phyloP scores from a whole-genome alignment of 768 basidiomycete species.

The Trametes cubensis region DNA sequence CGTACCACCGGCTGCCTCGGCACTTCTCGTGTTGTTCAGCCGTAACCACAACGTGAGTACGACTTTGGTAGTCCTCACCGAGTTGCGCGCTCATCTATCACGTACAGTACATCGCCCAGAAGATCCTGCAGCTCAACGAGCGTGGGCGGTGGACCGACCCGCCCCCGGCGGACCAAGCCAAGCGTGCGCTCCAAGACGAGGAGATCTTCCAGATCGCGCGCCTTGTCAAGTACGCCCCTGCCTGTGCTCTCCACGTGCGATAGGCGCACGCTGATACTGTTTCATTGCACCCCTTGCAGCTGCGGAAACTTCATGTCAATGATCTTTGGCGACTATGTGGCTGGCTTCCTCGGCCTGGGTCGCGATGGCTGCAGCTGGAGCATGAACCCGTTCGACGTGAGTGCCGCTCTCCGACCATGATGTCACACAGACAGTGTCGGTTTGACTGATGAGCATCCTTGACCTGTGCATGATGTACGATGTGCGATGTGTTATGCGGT shows the following conservation, averaged over 20 bases:
- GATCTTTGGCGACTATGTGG: slow-evolving; percentile 62
- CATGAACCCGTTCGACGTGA: slow-evolving; percentile 52
- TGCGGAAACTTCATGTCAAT: slow-evolving; percentile 58
- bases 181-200: slow-evolving; percentile 46
- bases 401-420: slow-evolving; percentile 1
- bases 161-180: slow-evolving; percentile 29
- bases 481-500: not conserved
- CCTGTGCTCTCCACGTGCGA: not conserved
- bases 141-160: slow-evolving; percentile 48
- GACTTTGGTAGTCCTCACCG: not conserved
- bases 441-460: not conserved
- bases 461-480: not conserved
- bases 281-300: slow-evolving; percentile 6
- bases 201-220: slow-evolving; percentile 60
- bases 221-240: slow-evolving; percentile 48
- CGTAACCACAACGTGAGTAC: slow-evolving; percentile 59
- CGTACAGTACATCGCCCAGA: slow-evolving; percentile 54
- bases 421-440: no score
- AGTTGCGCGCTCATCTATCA: not conserved
- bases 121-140: slow-evolving; percentile 59
- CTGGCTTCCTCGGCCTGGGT: slow-evolving; percentile 56
- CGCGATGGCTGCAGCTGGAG: slow-evolving; percentile 56
- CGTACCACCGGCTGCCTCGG: slow-evolving; percentile 55
- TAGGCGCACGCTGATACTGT: not conserved
- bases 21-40: slow-evolving; percentile 56